A percentile compares a stretch with the other conserved stretches of the same genome.
Conservation (phyloP, 148 eudicot genomes). For the Nepenthes mirabilis region DNA sequence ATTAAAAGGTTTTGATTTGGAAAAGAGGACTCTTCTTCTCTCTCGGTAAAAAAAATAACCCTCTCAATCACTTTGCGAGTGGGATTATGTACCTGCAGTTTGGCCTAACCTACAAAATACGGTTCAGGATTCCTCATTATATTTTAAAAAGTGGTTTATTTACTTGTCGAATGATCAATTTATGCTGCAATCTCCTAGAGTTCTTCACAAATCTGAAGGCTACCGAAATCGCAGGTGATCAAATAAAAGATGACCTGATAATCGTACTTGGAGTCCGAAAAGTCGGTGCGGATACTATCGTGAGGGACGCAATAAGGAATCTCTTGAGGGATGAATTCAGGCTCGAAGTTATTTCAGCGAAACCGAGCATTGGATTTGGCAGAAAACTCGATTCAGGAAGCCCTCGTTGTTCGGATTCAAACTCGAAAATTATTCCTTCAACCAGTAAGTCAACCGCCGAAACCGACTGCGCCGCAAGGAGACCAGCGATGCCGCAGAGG, state of each 20-base stretch:
- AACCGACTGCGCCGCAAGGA: slow-evolving; percentile 32
- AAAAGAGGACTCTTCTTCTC: no score
- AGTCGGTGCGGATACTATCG: slow-evolving; percentile 12
- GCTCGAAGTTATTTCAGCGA: slow-evolving; percentile 47
- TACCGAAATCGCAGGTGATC: slow-evolving; percentile 35
- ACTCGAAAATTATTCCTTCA: slow-evolving; percentile 4
- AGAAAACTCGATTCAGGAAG: slow-evolving; percentile 3
- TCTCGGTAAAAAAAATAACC: no score
- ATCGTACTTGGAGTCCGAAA: slow-evolving; percentile 45
- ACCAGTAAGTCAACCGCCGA: slow-evolving; percentile 4
- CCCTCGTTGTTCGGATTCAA: slow-evolving; percentile 8
- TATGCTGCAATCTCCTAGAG: not conserved
- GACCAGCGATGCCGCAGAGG: slow-evolving; percentile 58
- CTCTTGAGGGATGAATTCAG: slow-evolving; percentile 57
- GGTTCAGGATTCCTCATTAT: not conserved
- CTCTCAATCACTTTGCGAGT: no score
- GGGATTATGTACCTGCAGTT: no score
- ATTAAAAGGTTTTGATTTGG: no score
- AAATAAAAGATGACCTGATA: slow-evolving; percentile 54
- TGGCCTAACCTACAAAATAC: no score
- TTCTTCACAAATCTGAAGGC: not conserved
- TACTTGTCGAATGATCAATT: no score
- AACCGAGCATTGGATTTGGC: slow-evolving; percentile 15
- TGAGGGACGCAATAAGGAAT: slow-evolving; percentile 43
- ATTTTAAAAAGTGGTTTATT: no score